Evolutionary conservation across 2,329 filamentous ascomycete genomes (phyloP).

Genomic region (Fusarium citri): DNA sequence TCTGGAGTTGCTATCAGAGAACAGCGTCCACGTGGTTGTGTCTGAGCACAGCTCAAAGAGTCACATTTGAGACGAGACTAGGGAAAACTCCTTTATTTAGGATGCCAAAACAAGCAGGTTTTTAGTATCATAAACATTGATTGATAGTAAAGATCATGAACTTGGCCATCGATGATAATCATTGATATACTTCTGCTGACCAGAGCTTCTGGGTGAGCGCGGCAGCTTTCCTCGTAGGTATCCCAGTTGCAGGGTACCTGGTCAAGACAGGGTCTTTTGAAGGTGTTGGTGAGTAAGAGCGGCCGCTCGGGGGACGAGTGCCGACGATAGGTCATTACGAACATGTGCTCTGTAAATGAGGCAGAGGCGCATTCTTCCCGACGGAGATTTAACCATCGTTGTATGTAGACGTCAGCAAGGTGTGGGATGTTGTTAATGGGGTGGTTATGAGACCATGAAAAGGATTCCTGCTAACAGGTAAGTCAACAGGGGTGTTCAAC

Average conservation of each 20-base stretch:
- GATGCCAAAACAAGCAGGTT: not conserved
- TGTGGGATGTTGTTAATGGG: slow-evolving; percentile 20
- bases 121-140: not conserved
- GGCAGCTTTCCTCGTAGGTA: slow-evolving; percentile 27
- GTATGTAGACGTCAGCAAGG: slow-evolving; percentile 25
- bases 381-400: slow-evolving; percentile 35
- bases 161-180: slow-evolving; percentile 19
- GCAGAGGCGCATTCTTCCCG: slow-evolving; percentile 13
- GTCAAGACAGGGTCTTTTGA: slow-evolving; percentile 19
- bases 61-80: not conserved
- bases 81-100: not conserved
- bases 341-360: slow-evolving; percentile 8
- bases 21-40: not conserved
- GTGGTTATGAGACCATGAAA: slow-evolving; percentile 6
- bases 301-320: slow-evolving; percentile 32
- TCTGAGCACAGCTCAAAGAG: not conserved
- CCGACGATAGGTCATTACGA: slow-evolving; percentile 8
- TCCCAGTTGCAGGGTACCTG: slow-evolving; percentile 29
- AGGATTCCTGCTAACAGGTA: slow-evolving; percentile 17
- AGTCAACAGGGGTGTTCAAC: slow-evolving; percentile 20
- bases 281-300: slow-evolving; percentile 26
- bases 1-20: not conserved
- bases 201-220: slow-evolving; percentile 15
- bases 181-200: not conserved
- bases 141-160: not conserved